Evolutionary conservation across 345 rosid genomes (phyloP), one percentile per base, ranked within the genome.

Genomic region (Boechera retrofracta): DNA sequence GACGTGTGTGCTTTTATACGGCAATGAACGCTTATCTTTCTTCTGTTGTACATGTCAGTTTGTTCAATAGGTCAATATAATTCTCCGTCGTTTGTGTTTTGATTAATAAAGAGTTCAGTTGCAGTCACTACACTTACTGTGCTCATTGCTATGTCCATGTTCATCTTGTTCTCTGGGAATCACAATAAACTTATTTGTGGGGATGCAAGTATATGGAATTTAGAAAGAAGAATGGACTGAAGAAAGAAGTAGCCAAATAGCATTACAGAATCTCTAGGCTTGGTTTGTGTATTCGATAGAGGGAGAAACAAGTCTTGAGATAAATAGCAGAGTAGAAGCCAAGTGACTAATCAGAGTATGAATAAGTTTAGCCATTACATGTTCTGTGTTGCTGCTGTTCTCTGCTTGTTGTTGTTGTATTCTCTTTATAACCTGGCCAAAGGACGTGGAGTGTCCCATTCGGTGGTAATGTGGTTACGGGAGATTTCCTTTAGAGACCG

Each of bases 401-500:
- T 3, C 62, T 60, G 52, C 31, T 24, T 52, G 10, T 75, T 67
- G 66, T 57, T 65, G 28, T 24, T 52, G 42, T 9, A 9, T 18
- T 8, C 51, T 61, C 13, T 70, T 82, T 81, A 87, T 67, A 85
- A 76, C 78, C 84, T 86, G 47, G 93, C 84, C 4, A 13, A 6
- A 77, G 70, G 72, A 0, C 60, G 81, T 52, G 91, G 92, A 71
- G 24, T 62, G 61, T 91, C 96, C 94, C 96, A 87, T 10, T 91
- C 96, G 0, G 98, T 73, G 48, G 77, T 59, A 4, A 93, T 86
- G 87, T 88, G 98, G 55, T 86, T 31, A 2, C 97, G 97, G 55
- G 89, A 87, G 73, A 91, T 94, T 83, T 94, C 98, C 69, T 71
- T 87, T 26, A 94, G 87, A 6, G 97, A 88, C 55, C 88, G 83